phyloP scores from a whole-genome alignment of 2,329 filamentous ascomycete genomes.

The Aspergillus novoparasiticus region DNA sequence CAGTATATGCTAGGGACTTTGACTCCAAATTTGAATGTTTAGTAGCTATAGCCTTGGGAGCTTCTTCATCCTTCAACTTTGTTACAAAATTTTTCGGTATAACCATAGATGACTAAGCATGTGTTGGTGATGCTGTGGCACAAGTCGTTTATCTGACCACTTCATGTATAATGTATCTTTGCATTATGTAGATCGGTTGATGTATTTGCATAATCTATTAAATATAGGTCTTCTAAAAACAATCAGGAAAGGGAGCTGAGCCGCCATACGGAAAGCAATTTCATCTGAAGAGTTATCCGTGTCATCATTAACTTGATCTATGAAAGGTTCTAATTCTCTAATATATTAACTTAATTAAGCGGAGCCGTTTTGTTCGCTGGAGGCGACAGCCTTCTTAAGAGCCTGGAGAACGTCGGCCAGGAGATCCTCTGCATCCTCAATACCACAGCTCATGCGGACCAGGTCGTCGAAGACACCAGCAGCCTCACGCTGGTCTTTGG shows the following conservation, averaged over 20 bases:
- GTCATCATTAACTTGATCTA: conserved; percentile 13
- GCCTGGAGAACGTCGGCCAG: conserved; percentile 80
- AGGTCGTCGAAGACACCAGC: conserved; percentile 95
- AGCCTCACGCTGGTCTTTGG: conserved; percentile 82
- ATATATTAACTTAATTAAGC: conserved; percentile 16
- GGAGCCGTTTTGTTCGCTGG: conserved; percentile 40
- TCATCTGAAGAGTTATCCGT: conserved; percentile 2
- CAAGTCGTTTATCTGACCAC: background rate
- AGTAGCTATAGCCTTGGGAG: background rate
- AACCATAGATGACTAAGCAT: conserved; percentile 21
- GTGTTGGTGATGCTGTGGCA: background rate
- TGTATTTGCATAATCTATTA: background rate
- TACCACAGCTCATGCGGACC: conserved; percentile 87
- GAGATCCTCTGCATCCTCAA: conserved; percentile 87
- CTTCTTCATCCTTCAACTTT: background rate
- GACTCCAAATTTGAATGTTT: background rate
- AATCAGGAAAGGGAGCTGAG: background rate
- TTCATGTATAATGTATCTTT: background rate
- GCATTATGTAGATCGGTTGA: background rate
- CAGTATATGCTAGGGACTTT: background rate
- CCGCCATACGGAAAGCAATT: background rate
- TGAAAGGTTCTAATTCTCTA: conserved; percentile 13
- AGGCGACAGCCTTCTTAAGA: conserved; percentile 71
- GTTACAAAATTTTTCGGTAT: conserved; percentile 11
- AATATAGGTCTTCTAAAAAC: background rate